These are phyloP conservation scores for Stropharia rugosoannulata DNA, from an alignment of 768 basidiomycete genomes.

Conservation along the genomic window DNA sequence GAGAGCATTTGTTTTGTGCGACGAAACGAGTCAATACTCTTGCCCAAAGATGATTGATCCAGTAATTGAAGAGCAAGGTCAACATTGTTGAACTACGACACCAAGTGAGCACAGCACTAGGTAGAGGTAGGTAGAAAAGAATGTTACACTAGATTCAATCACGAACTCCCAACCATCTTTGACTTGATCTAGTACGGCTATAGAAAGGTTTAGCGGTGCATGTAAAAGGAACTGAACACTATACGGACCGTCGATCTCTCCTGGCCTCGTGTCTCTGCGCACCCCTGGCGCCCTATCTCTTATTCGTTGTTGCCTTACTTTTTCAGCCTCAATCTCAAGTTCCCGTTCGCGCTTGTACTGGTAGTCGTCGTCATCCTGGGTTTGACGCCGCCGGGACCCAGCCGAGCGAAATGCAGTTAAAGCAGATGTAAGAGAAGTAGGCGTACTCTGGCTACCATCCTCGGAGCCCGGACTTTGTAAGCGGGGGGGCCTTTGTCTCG, in stretches of 20 bases:
- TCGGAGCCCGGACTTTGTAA: constrained; percentile 31
- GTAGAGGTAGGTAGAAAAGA: background rate
- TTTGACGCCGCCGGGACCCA: constrained; percentile 55
- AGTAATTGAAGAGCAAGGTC: constrained; percentile 89
- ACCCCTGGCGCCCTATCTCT: constrained; percentile 65
- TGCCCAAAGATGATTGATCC: constrained; percentile 70
- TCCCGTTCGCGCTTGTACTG: constrained; percentile 59
- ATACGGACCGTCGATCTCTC: constrained; percentile 81
- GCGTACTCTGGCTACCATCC: constrained; percentile 36
- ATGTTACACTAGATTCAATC: constrained; percentile 72
- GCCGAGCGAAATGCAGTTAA: constrained; percentile 73
- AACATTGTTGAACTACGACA: constrained; percentile 84
- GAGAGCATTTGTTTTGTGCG: constrained; percentile 77
- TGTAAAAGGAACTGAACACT: background rate
- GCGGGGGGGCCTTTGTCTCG: constrained; percentile 24
- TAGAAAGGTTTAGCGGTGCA: constrained; percentile 3
- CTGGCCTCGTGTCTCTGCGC: constrained; percentile 53
- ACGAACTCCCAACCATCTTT: constrained; percentile 90
- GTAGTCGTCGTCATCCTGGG: constrained; percentile 49
- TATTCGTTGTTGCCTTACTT: constrained; percentile 65
- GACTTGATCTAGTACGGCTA: constrained; percentile 84
- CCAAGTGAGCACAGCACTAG: constrained; percentile 8
- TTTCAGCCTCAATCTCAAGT: constrained; percentile 63
- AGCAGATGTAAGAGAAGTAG: constrained; percentile 51
- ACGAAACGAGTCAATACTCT: constrained; percentile 76